Base-by-base conservation (phyloP, 169 alveolate species). In the Cryptosporidium xiaoi region DNA sequence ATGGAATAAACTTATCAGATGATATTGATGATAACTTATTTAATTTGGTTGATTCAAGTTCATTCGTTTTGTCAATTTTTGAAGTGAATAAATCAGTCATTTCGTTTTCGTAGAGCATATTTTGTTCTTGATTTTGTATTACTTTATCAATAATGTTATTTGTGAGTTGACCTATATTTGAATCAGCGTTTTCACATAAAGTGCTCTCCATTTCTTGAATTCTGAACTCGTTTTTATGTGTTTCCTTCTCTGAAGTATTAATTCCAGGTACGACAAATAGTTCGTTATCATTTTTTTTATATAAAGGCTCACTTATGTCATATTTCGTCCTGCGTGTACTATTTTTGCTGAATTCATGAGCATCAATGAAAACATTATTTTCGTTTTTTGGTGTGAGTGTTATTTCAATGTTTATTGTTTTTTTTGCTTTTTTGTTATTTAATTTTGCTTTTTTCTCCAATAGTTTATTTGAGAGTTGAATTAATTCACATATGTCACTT, bases 351-450 rank as follows among this genome's bases (percentile, higher is more conserved):
- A 16, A 34, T 24, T 62, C 46, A 16, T 77, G 29, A 36, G 87
- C 62, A 77, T 77, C 64, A 27, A 77, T 56, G 34, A 60, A 34
- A 24, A 77, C 64, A 33, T 77, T 77, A 15, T 77, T 77, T 18
- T 31, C 44, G 16, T 34, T 66, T 60, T 77, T 77, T 40, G 87
- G 87, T 77, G 87, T 58, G 24, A 77, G 64, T 60, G 87, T 46
- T 56, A 77, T 77, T 48, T 77, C 87, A 4, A 77, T 77, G 40
- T 77, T 68, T 27, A 77, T 77, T 20, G 71, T 24, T 62, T 77
- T 77, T 40, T 77, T 77, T 7, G 62, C n/a, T 48, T 60, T 77
- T 40, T 62, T 77, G 18, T 60, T 77, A 36, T 48, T 69, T 69
- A 31, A 51, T 18, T 36, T 66, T 16, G 53, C 2, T 2, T 56